phyloP scores from a whole-genome alignment of 192 early-diverging fungal species.

The Backusella luteola region DNA sequence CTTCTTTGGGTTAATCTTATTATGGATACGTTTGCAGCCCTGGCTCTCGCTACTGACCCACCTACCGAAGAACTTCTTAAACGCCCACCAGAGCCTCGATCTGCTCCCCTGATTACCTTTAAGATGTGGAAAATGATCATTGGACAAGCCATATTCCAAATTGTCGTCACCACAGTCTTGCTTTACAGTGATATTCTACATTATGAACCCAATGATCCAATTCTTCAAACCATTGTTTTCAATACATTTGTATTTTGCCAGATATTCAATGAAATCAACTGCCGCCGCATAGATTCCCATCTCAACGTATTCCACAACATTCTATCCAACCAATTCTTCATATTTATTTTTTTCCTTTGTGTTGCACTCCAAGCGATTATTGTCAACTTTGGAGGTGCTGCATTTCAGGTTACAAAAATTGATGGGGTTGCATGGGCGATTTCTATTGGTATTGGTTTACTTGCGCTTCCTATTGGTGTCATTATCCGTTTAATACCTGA shows the following conservation, averaged over 20 bases:
- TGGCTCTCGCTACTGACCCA: constrained; percentile 96
- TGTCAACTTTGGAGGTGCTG: constrained; percentile 85
- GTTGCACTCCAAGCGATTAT: constrained; percentile 83
- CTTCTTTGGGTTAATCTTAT: constrained; percentile 99
- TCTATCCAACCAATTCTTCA: constrained; percentile 77
- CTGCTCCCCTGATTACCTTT: constrained; percentile 80
- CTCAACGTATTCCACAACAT: constrained; percentile 89
- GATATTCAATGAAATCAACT: constrained; percentile 90
- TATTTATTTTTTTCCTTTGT: constrained; percentile 74
- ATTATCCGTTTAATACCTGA: constrained; percentile 86
- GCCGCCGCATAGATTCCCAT: constrained; percentile 69
- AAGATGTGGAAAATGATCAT: constrained; percentile 97
- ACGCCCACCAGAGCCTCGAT: constrained; percentile 78
- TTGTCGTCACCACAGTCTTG: constrained; percentile 73
- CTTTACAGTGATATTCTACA: constrained; percentile 67
- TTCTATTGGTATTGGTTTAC: constrained; percentile 72
- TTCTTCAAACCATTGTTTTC: constrained; percentile 81
- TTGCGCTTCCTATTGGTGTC: constrained; percentile 83
- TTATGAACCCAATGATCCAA: constrained; percentile 32
- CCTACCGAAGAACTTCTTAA: constrained; percentile 84
- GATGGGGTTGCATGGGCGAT: constrained; percentile 79
- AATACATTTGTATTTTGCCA: constrained; percentile 92
- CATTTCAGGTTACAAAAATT: constrained; percentile 74
- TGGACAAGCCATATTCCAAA: constrained; percentile 89
- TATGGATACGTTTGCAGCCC: constrained; percentile 98